Conservation (phyloP, 345 rosid genomes). For the Arabidopsis thaliana region DNA sequence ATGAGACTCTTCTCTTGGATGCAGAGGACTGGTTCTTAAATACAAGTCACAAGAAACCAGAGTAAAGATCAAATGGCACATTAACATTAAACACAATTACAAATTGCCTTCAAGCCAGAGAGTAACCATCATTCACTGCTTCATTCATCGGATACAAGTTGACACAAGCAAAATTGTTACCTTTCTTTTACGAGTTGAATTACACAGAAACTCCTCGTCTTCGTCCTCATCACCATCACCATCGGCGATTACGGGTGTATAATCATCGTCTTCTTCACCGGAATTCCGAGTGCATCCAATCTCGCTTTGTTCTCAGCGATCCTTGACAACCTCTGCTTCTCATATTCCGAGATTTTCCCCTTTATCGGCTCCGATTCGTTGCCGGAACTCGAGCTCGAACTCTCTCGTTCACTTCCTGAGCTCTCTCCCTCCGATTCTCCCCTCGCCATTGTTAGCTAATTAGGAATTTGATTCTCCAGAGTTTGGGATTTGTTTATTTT, state of each 20-base stretch:
- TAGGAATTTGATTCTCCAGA: too few relatives aligned
- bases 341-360: constrained; percentile 58
- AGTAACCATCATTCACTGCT: neutral
- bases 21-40: constrained; percentile 49
- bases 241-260: constrained; percentile 51
- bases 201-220: constrained; percentile 44
- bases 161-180: constrained; percentile 3
- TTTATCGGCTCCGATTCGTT: constrained; percentile 40
- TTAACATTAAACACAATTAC: neutral
- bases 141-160: neutral
- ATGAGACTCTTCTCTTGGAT: constrained; percentile 49
- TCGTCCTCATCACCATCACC: constrained; percentile 39
- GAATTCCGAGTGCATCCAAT: constrained; percentile 73
- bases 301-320: constrained; percentile 81
- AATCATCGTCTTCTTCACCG: constrained; percentile 71
- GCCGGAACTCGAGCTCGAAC: constrained; percentile 44
- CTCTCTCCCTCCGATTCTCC: too few relatives aligned
- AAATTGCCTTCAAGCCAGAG: neutral
- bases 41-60: constrained; percentile 32
- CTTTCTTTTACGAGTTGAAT: constrained; percentile 45
- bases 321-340: constrained; percentile 72
- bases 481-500: too few relatives aligned
- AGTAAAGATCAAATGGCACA: neutral
- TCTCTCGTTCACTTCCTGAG: constrained; percentile 14
- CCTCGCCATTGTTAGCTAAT: too few relatives aligned